Conservation (phyloP, 1,139 yeast genomes). For the Arxiozyma telluris region DNA sequence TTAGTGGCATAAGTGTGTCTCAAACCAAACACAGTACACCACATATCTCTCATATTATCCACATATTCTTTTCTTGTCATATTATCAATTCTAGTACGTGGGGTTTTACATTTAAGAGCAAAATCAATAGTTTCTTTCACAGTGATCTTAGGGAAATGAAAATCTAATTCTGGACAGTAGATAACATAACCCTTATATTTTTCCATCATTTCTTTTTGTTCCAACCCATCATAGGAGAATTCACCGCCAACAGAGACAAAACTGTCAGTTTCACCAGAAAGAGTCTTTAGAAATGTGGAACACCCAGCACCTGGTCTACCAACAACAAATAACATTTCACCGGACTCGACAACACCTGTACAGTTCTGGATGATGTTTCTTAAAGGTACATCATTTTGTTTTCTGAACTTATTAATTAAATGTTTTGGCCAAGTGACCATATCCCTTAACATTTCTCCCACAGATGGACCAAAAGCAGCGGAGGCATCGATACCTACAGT, state of each 20-base stretch:
- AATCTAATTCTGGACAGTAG: conserved; percentile 54
- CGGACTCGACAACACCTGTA: conserved; percentile 45
- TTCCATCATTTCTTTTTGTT: conserved; percentile 41
- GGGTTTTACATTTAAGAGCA: conserved; percentile 54
- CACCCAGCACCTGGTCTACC: conserved; percentile 68
- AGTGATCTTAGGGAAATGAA: conserved; percentile 55
- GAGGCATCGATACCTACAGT: conserved; percentile 45
- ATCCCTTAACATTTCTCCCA: conserved; percentile 36
- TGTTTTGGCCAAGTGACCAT: conserved; percentile 28
- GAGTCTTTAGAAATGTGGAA: conserved; percentile 45
- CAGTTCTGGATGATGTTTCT: conserved; percentile 40
- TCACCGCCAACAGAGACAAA: conserved; percentile 38
- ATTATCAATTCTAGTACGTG: conserved; percentile 43
- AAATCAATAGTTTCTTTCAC: conserved; percentile 55
- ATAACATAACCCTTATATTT: conserved; percentile 44
- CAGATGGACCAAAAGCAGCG: conserved; percentile 45
- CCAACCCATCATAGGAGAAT: conserved; percentile 44
- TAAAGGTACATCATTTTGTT: conserved; percentile 33
- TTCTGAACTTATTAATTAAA: conserved; percentile 13
- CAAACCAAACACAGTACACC: conserved; percentile 51
- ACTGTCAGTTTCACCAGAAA: conserved; percentile 44
- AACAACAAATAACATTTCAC: conserved; percentile 52
- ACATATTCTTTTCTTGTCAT: conserved; percentile 42
- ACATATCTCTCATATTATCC: conserved; percentile 40
- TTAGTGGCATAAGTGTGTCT: conserved; percentile 47